Evolutionary conservation across 768 basidiomycete genomes (phyloP).

Genomic region (Phanerodontia chrysosporium): DNA sequence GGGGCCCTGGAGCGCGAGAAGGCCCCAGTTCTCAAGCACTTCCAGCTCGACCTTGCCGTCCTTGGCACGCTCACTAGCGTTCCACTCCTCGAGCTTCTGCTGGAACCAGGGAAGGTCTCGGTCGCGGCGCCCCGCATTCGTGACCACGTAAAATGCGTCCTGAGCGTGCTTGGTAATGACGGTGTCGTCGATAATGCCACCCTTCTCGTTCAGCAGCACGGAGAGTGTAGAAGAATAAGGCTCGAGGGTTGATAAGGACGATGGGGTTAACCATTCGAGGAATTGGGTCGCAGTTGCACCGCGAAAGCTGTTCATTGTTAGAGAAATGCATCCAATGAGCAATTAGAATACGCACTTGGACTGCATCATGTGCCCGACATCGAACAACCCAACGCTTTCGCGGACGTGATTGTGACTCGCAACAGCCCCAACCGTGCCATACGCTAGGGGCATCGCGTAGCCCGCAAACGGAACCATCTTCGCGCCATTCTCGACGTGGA

Average conservation of each 20-base stretch:
- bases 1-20: conserved; percentile 92
- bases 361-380: conserved; percentile 99
- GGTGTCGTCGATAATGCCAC: conserved; percentile 96
- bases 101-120: conserved; percentile 79
- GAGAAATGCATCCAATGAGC: background rate
- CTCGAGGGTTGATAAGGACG: conserved; percentile 62
- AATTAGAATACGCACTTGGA: conserved; percentile 50
- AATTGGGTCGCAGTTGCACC: conserved; percentile 76
- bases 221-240: conserved; percentile 83
- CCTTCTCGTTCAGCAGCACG: conserved; percentile 80
- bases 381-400: conserved; percentile 80
- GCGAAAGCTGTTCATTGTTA: conserved; percentile 53
- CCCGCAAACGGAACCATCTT: conserved; percentile 98
- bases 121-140: conserved; percentile 86
- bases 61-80: conserved; percentile 46
- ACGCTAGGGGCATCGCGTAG: conserved; percentile 89
- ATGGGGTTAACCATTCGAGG: conserved; percentile 87
- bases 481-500: conserved; percentile 76
- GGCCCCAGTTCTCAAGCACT: conserved; percentile 77
- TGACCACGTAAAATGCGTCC: conserved; percentile 89
- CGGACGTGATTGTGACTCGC: conserved; percentile 90
- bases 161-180: conserved; percentile 83
- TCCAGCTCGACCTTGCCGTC: conserved; percentile 73
- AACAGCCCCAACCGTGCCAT: conserved; percentile 82
- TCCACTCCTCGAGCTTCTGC: conserved; percentile 73